Base-by-base conservation (phyloP, 2,329 filamentous ascomycete species). In the Cryphonectria carpinicola region DNA sequence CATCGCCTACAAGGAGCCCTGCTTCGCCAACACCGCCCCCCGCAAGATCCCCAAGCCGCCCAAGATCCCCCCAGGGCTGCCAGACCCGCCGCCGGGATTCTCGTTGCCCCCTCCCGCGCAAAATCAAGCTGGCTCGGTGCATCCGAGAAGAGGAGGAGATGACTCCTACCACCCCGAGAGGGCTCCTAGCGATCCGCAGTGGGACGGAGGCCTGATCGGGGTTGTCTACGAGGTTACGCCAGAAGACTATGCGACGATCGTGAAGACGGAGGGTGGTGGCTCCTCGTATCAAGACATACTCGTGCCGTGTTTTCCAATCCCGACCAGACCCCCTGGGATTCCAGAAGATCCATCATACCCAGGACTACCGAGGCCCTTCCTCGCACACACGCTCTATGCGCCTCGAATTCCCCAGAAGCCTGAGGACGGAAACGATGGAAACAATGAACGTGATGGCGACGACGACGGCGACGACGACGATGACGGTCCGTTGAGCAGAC, bases 161-260 rank as follows among this genome's bases (percentile, higher is more conserved):
- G 17, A 13, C 14, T 22, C 6, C 22, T 28, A 4, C 37, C 35
- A 3, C 32, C 32, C 32, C 13, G 25, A 10, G 35, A 58, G 58
- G 62, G 66, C 39, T 74, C 83, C 87, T 75, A 87, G 88, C 76
- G 83, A 87, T 67, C 83, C 80, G 11, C 76, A 82, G 68, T 97
- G 94, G 94, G 84, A 89, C 73, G 95, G 94, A 77, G 93, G 93
- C 5, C 86, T 99, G 2, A 88, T 98, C 56, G 96, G 96, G 35
- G 94, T 97, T 22, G 96, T 98, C 4, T 99, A 99, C 82, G 95
- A 98, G 82, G 93, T 98, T 41, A 97, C 94, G 0, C 83, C 86
- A 25, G 81, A 87, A 60, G 96, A 99, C 82, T 99, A 93, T 79
- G 87, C 90, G 8, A 92, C 88, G 71, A 97, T 99, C 75, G 91